Evolutionary conservation across 202 grass and related monocot genomes (phyloP).

Genomic region (Setaria italica): DNA sequence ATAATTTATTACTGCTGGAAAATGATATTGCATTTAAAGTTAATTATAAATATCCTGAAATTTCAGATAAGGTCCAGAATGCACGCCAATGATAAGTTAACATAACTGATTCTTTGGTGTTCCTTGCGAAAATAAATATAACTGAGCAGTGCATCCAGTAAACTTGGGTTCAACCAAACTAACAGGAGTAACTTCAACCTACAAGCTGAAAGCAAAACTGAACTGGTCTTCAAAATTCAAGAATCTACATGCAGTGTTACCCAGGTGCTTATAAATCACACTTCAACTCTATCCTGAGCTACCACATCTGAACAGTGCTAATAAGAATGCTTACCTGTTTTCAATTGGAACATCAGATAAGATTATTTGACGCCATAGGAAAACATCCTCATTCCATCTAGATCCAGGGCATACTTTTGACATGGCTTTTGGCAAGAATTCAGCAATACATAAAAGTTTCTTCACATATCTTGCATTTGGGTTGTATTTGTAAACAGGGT

Average conservation of each 20-base stretch:
- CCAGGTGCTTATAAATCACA: neutral
- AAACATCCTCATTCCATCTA: too few species aligned
- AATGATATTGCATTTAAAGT: neutral
- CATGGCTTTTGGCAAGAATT: too few species aligned
- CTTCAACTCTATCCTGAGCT: neutral
- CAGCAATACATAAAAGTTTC: too few species aligned
- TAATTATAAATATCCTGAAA: neutral
- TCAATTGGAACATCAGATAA: too few species aligned
- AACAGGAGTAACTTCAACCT: neutral
- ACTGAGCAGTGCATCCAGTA: neutral
- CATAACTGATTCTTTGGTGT: neutral
- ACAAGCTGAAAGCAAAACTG: neutral
- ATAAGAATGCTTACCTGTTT: too few species aligned
- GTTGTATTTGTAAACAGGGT: too few species aligned
- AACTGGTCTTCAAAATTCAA: neutral
- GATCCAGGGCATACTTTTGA: too few species aligned
- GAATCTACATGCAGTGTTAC: neutral
- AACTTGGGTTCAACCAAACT: neutral
- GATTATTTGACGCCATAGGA: too few species aligned
- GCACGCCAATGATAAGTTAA: too few species aligned
- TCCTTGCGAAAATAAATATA: neutral
- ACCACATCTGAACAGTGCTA: neutral
- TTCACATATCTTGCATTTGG: too few species aligned
- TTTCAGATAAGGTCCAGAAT: neutral
- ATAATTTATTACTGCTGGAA: neutral